Conservation (phyloP, 192 early-diverging fungal genomes). For the Jimgerdemannia lactiflua region DNA sequence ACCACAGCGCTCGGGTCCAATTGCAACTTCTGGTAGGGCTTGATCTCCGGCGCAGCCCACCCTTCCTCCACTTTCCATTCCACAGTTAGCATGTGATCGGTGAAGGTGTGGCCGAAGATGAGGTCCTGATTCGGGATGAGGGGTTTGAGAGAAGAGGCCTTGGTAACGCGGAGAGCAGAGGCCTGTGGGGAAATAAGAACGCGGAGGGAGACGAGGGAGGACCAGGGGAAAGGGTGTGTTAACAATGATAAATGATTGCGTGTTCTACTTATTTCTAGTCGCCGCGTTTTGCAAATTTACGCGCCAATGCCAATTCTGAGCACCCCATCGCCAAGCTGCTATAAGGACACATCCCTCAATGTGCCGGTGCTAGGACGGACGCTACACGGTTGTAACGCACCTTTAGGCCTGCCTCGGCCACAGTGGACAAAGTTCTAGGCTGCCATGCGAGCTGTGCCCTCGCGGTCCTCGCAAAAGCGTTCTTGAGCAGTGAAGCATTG, state of each 20-base stretch:
- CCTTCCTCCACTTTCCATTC: constrained; percentile 76
- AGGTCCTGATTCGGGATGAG: constrained; percentile 62
- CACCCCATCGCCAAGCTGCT: no score
- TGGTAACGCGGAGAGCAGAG: constrained; percentile 16
- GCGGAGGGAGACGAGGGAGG: no score
- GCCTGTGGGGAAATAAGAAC: constrained; percentile 6
- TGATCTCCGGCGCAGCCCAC: constrained; percentile 84
- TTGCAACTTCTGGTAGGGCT: constrained; percentile 77
- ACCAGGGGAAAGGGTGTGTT: neutral
- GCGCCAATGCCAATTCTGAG: no score
- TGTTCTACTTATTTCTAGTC: neutral
- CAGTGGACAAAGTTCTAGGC: neutral
- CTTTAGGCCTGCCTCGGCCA: neutral
- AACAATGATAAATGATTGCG: neutral
- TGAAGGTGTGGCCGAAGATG: constrained; percentile 86
- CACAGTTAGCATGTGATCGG: constrained; percentile 93
- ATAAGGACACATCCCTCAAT: no score
- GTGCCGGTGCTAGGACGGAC: neutral
- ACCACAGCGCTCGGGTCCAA: constrained; percentile 86
- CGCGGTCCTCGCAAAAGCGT: neutral
- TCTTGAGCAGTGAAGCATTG: neutral
- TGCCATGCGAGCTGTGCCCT: neutral
- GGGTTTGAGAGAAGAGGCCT: constrained; percentile 39
- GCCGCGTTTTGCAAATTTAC: no score
- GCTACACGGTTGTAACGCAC: neutral